These are phyloP conservation scores for Euryodendron excelsum DNA, from an alignment of 148 eudicot species.

Conservation along the genomic window DNA sequence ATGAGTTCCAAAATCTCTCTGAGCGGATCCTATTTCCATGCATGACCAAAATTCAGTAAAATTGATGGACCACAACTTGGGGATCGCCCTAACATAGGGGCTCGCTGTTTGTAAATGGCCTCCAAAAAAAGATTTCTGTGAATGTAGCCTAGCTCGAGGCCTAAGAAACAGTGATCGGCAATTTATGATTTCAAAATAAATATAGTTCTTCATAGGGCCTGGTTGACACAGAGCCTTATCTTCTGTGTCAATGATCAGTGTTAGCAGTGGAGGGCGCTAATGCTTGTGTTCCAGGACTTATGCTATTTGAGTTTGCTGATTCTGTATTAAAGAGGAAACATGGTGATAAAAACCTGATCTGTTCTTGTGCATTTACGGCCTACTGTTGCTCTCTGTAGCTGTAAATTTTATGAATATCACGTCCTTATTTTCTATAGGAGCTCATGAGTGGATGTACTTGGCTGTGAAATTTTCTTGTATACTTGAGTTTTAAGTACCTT, in stretches of 20 bases:
- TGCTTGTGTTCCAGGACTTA: background rate
- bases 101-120: background rate
- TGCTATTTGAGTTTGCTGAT: background rate
- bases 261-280: background rate
- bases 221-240: background rate
- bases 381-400: background rate
- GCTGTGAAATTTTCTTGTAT: background rate
- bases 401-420: background rate
- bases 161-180: background rate
- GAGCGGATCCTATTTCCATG: background rate
- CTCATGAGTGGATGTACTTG: background rate
- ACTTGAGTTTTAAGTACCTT: background rate
- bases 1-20: background rate
- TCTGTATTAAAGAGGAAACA: background rate
- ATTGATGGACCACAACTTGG: background rate
- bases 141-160: background rate
- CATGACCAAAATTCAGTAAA: background rate
- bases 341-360: background rate
- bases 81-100: background rate
- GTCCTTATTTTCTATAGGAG: background rate
- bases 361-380: background rate
- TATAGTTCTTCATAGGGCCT: background rate
- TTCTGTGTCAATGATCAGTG: background rate
- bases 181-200: background rate
- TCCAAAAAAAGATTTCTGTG: background rate